phyloP scores from a whole-genome alignment of 352 stramenopile genomes.

The Phytophthora sp. region DNA sequence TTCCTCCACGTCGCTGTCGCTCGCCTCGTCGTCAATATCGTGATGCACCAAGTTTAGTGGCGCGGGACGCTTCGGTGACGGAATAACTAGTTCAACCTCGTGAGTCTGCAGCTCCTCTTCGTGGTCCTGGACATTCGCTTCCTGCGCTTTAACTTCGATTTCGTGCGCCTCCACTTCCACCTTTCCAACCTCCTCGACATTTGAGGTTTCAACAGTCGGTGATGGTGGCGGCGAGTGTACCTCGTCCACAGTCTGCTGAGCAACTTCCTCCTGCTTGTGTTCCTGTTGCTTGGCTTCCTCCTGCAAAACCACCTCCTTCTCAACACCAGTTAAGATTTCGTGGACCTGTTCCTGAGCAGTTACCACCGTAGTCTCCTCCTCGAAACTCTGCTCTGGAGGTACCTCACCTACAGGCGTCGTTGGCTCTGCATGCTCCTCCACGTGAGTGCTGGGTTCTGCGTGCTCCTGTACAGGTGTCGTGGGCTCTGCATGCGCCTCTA shows the following conservation, averaged over 20 bases:
- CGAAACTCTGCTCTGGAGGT: constrained; percentile 17
- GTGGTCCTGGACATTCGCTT: constrained; percentile 6
- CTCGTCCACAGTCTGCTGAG: not conserved
- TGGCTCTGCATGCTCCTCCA: constrained; percentile 9
- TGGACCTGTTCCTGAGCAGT: not conserved
- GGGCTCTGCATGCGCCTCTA: not conserved
- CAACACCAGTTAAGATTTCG: not conserved
- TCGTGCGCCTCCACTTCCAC: constrained; percentile 13
- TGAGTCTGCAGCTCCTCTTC: constrained; percentile 9
- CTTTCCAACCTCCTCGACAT: not conserved
- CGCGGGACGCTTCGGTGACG: constrained; percentile 27
- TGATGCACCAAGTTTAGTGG: constrained; percentile 35
- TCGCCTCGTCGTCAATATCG: constrained; percentile 41
- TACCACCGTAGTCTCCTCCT: constrained; percentile 9
- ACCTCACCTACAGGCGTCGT: constrained; percentile 1
- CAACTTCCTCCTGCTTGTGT: not conserved
- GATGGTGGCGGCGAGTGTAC: not conserved
- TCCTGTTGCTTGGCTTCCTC: not conserved
- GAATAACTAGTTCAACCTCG: constrained; percentile 29
- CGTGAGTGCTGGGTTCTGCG: constrained; percentile 10
- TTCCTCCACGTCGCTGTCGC: constrained; percentile 37
- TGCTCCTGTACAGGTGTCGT: constrained; percentile 3
- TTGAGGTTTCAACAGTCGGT: not conserved
- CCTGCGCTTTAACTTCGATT: constrained; percentile 4
- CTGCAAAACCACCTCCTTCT: constrained; percentile 5